A percentile compares a stretch with the other conserved stretches of the same genome.
These are phyloP conservation scores for Cyberlindnera samutprakarnensis DNA, from an alignment of 805 yeast genomes.

Conservation along the genomic window DNA sequence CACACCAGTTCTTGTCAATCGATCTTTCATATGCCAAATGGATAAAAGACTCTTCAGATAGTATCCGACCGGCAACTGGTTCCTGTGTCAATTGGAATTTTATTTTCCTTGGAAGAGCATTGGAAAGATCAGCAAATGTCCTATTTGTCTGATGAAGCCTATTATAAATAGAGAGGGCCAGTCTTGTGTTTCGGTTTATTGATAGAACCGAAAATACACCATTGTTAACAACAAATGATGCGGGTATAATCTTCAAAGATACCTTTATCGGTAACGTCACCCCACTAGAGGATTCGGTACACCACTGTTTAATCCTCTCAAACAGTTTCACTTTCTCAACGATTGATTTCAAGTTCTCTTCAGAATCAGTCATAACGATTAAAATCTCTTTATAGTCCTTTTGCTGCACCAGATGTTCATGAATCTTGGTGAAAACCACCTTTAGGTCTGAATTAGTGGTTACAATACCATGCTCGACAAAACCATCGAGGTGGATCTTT, in stretches of 20 bases:
- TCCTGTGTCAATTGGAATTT: conserved; percentile 35
- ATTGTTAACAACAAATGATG: conserved; percentile 30
- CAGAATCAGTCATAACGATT: conserved; percentile 12
- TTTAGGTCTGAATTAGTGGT: conserved; percentile 2
- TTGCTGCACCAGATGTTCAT: conserved; percentile 2
- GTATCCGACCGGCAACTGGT: conserved; percentile 27
- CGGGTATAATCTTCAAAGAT: conserved; percentile 32
- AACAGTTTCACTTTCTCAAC: conserved; percentile 40
- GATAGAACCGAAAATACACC: conserved; percentile 28
- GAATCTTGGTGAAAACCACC: conserved; percentile 2
- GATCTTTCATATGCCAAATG: conserved; percentile 86
- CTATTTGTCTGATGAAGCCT: conserved; percentile 35
- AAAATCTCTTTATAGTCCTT: conserved; percentile 11
- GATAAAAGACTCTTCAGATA: conserved; percentile 65
- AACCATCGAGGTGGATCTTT: conserved; percentile 23
- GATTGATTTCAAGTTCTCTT: conserved; percentile 30
- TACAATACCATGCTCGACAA: conserved; percentile 15
- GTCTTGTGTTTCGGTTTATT: conserved; percentile 28
- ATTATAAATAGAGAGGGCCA: conserved; percentile 53
- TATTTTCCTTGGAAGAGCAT: conserved; percentile 35
- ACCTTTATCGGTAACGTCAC: conserved; percentile 4
- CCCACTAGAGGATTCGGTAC: conserved; percentile 10
- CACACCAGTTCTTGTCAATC: conserved; percentile 73
- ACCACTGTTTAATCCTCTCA: conserved; percentile 36
- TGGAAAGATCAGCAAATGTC: conserved; percentile 32